Conservation (phyloP, 495 filamentous ascomycete species). For the Lasiosphaeria ovina region DNA sequence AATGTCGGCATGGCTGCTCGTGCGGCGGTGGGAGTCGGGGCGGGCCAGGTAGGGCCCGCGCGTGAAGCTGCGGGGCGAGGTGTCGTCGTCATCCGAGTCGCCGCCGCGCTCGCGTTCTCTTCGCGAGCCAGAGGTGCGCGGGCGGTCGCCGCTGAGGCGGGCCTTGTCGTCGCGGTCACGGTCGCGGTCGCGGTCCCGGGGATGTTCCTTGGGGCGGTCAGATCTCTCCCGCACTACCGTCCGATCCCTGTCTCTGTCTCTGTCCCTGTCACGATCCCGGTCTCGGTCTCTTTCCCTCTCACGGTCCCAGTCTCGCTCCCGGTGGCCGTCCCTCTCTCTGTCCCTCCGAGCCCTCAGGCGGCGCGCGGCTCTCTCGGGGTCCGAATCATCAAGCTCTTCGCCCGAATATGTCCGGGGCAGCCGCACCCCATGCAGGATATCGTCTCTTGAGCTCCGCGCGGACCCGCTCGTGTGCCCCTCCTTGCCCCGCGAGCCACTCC, state of each 20-base stretch:
- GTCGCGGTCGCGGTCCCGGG: conserved; percentile 14
- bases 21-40: conserved; percentile 33
- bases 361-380: background rate
- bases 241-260: conserved; percentile 22
- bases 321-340: conserved; percentile 13
- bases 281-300: conserved; percentile 24
- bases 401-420: conserved; percentile 25
- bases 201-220: background rate
- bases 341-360: conserved; percentile 12
- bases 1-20: conserved; percentile 45
- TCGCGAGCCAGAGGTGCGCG: conserved; percentile 16
- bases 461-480: conserved; percentile 7
- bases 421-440: conserved; percentile 15
- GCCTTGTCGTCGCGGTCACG: background rate
- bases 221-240: background rate
- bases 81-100: conserved; percentile 7
- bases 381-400: conserved; percentile 13
- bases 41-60: conserved; percentile 27
- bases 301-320: conserved; percentile 15
- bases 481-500: conserved; percentile 24
- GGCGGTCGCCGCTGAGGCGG: conserved; percentile 15
- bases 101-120: conserved; percentile 16
- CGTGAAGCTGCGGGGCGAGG: conserved; percentile 12
- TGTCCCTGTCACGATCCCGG: conserved; percentile 12
- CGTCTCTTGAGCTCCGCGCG: conserved; percentile 8